Evolutionary conservation across 192 early-diverging fungal genomes (phyloP).

Genomic region (Coemansia sp.): DNA sequence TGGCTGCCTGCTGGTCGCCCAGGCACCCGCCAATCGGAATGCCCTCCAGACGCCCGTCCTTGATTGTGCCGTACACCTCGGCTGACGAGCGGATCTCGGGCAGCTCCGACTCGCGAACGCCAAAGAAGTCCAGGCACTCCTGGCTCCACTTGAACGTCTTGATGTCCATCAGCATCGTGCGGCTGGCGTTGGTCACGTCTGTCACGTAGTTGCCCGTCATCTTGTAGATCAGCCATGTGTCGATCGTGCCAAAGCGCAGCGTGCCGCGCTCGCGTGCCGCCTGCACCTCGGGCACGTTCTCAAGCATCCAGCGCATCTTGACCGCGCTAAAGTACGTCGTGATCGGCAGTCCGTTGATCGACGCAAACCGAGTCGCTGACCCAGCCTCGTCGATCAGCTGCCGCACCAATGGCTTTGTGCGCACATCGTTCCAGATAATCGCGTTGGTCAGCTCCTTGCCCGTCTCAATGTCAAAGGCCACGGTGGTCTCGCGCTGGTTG

Average conservation of each 20-base stretch:
- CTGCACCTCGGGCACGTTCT: conserved; percentile 73
- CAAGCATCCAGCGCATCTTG: conserved; percentile 90
- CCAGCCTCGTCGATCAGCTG: conserved; percentile 59
- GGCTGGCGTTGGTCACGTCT: conserved; percentile 91
- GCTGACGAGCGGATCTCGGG: conserved; percentile 84
- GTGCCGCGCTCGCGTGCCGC: conserved; percentile 70
- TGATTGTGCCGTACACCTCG: conserved; percentile 68
- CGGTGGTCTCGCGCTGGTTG: conserved; percentile 91
- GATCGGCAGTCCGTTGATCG: conserved; percentile 81
- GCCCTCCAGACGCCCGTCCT: conserved; percentile 63
- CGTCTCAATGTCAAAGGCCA: conserved; percentile 83
- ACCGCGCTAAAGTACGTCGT: conserved; percentile 92
- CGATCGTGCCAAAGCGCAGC: conserved; percentile 85
- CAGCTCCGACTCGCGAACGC: conserved; percentile 59
- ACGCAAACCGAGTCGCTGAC: conserved; percentile 50
- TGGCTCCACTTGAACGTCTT: conserved; percentile 78
- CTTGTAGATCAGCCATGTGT: conserved; percentile 94
- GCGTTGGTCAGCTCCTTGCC: conserved; percentile 81
- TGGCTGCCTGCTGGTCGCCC: conserved; percentile 93
- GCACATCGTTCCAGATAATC: conserved; percentile 89
- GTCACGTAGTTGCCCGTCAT: conserved; percentile 88
- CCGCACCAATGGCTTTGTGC: conserved; percentile 75
- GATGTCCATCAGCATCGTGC: conserved; percentile 95
- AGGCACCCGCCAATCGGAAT: conserved; percentile 84
- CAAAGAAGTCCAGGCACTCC: conserved; percentile 76